A percentile compares a stretch with the other conserved stretches of the same genome.
phyloP scores from a whole-genome alignment of 768 basidiomycete species.

The Lactifluus volemus region DNA sequence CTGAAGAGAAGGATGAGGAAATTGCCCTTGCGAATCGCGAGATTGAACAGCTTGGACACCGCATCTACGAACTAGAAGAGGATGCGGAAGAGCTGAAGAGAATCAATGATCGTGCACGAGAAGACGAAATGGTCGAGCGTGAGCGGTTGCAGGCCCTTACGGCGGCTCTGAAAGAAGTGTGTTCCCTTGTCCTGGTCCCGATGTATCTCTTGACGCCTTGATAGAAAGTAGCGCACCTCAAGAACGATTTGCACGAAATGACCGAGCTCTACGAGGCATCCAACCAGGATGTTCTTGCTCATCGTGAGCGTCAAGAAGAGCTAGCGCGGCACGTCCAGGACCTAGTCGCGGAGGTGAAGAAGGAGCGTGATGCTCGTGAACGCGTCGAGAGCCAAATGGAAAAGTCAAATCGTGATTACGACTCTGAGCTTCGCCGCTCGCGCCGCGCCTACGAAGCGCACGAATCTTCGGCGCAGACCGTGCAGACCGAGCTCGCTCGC shows the following conservation, averaged over 20 bases:
- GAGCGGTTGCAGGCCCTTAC: conserved; percentile 60
- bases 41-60: conserved; percentile 70
- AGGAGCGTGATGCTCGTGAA: conserved; percentile 50
- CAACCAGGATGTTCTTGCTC: conserved; percentile 53
- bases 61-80: conserved; percentile 78
- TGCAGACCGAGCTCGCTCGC: conserved; percentile 54
- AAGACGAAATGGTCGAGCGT: conserved; percentile 66
- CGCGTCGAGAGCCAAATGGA: conserved; percentile 46
- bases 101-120: conserved; percentile 54
- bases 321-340: conserved; percentile 68
- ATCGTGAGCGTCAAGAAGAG: conserved; percentile 68
- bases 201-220: conserved; percentile 6
- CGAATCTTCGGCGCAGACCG: conserved; percentile 55
- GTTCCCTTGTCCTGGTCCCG: conserved; percentile 15
- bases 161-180: conserved; percentile 72
- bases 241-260: conserved; percentile 57
- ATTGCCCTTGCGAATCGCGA: conserved; percentile 65
- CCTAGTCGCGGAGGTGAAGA: conserved; percentile 51
- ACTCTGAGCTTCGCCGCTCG: conserved; percentile 49
- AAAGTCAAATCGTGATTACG: conserved; percentile 51
- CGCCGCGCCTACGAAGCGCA: conserved; percentile 61
- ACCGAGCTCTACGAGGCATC: conserved; percentile 58
- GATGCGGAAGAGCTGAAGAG: conserved; percentile 72
- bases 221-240: conserved; percentile 62
- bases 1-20: conserved; percentile 73